Conservation (phyloP, 2,329 filamentous ascomycete genomes). For the Penicillium sp. region DNA sequence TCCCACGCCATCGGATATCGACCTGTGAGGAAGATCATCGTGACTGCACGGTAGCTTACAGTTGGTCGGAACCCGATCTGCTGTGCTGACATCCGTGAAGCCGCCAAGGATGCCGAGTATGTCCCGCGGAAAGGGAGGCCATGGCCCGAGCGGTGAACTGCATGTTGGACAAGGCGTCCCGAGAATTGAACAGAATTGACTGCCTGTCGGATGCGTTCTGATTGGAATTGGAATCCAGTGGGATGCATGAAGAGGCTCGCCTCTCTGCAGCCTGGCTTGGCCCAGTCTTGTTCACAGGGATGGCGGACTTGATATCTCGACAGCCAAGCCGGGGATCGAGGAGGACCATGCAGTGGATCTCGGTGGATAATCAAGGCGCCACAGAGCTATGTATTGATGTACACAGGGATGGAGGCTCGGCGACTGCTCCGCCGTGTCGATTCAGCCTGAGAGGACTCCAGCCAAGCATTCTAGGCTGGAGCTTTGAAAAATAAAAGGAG, state of each 20-base stretch:
- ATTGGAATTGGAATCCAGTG: conserved; percentile 18
- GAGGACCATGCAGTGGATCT: neutral
- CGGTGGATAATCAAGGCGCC: conserved; percentile 3
- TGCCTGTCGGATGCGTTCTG: conserved; percentile 11
- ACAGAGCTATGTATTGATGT: neutral
- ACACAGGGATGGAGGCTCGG: conserved; percentile 14
- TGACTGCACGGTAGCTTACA: conserved; percentile 17
- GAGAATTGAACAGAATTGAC: conserved; percentile 9
- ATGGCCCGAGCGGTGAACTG: conserved; percentile 19
- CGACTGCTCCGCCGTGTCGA: conserved; percentile 18
- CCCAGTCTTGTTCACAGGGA: too few species aligned
- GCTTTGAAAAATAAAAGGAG: conserved; percentile 1
- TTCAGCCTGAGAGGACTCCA: conserved; percentile 13
- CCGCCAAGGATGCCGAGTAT: conserved; percentile 28
- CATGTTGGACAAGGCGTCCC: conserved; percentile 17
- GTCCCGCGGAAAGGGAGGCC: conserved; percentile 13
- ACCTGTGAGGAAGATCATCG: conserved; percentile 19
- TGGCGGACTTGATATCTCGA: too few species aligned
- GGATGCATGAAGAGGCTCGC: conserved; percentile 4
- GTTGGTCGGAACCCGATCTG: conserved; percentile 22
- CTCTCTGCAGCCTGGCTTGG: too few species aligned
- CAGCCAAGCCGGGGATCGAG: conserved; percentile 1
- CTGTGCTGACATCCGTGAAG: conserved; percentile 15
- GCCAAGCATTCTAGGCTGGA: conserved; percentile 26
- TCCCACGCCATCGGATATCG: conserved; percentile 19